phyloP scores from a whole-genome alignment of 495 filamentous ascomycete genomes.

The Penicillium paxilli region DNA sequence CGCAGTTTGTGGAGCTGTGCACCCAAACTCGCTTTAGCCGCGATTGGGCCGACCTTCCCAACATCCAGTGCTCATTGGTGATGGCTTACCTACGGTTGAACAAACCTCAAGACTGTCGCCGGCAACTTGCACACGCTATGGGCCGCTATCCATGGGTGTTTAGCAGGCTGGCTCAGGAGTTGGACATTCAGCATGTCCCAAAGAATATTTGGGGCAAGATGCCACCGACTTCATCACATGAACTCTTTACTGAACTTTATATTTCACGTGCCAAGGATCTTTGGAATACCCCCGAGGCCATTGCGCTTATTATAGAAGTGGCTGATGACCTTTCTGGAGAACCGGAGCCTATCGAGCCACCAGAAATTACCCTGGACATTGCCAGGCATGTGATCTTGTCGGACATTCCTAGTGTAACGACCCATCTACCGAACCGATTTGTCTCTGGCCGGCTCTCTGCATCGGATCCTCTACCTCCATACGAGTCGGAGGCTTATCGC shows the following conservation, averaged over 20 bases:
- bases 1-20: slow-evolving; percentile 72
- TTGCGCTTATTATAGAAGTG: slow-evolving; percentile 69
- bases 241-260: slow-evolving; percentile 77
- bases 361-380: slow-evolving; percentile 60
- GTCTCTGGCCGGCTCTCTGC: slow-evolving; percentile 43
- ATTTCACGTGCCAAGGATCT: slow-evolving; percentile 78
- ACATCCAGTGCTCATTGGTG: slow-evolving; percentile 70
- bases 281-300: slow-evolving; percentile 81
- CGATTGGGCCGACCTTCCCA: slow-evolving; percentile 51
- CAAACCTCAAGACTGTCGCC: slow-evolving; percentile 62
- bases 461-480: slow-evolving; percentile 47
- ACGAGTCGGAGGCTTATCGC: slow-evolving; percentile 43
- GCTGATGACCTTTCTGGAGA: slow-evolving; percentile 54
- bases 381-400: slow-evolving; percentile 80
- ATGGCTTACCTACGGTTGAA: slow-evolving; percentile 72
- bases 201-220: slow-evolving; percentile 77
- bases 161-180: slow-evolving; percentile 69
- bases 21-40: slow-evolving; percentile 55
- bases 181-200: slow-evolving; percentile 71
- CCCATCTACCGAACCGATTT: slow-evolving; percentile 42
- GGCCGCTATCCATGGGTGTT: slow-evolving; percentile 79
- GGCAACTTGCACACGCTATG: slow-evolving; percentile 64
- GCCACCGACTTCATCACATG: slow-evolving; percentile 66
- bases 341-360: slow-evolving; percentile 37
- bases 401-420: slow-evolving; percentile 58